Evolutionary conservation across 306 rosid species (phyloP), one percentile per base, ranked within the genome.

Genomic region (Coriaria nepalensis): DNA sequence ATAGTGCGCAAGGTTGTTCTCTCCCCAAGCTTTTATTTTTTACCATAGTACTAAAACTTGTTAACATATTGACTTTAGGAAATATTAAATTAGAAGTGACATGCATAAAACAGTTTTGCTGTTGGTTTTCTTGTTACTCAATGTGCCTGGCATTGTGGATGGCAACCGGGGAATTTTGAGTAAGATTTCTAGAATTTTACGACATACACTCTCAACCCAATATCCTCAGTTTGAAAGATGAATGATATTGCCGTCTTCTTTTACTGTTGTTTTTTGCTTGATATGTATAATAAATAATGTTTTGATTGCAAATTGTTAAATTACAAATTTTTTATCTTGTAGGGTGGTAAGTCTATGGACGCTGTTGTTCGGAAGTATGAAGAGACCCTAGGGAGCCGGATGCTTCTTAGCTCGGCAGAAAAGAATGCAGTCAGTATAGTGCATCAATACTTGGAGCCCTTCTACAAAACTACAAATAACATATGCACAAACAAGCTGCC

Each of bases 361-460:
- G 86, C 85, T 49, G 72, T 82, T 68, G 61, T 71, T 59, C 68
- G 83, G 68, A 92, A 92, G 78, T 70, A 63, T 4, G 93, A 92
- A 38, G 80, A 81, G 45, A 54, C 63, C 32, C 79, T 92, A 13
- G 87, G 87, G 50, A 63, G 65, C 61, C 68, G 80, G 73, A 71
- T 78, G 82, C 61, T 77, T 53, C 74, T 92, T 71, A 66, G 59
- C 65, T 37, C 93, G 37, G 60, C 74, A 0, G 98, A 90, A 62
- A 85, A 85, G 70, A 82, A 63, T 63, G 81, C 72, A 50, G 85
- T 72, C 45, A 65, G 49, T 73, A 65, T 75, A 38, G 68, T 75
- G 70, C 98, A 90, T 60, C 96, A 78, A 55, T 85, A 67, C 79
- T 77, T 90, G 40, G 87, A 90, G 61, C 94, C 98, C 9, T 85